Evolutionary conservation across 2,329 filamentous ascomycete species (phyloP).

Genomic region (Alternaria sp.): DNA sequence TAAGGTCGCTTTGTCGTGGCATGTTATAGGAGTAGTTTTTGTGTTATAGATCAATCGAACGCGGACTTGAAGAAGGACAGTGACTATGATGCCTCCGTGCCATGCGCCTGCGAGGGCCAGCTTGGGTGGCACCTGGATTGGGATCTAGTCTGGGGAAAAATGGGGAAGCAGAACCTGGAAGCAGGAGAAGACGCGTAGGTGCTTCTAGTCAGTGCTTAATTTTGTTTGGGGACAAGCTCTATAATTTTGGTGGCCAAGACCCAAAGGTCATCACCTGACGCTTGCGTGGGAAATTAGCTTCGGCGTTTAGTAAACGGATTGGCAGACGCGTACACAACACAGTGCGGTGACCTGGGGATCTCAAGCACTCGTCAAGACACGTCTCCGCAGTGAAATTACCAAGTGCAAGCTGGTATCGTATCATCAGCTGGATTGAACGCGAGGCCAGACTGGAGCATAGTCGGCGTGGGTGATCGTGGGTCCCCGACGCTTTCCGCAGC

Average conservation of each 20-base stretch:
- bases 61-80: neutral
- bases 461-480: constrained; percentile 8
- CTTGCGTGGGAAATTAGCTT: neutral
- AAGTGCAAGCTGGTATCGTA: neutral
- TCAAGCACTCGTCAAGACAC: neutral
- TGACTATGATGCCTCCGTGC: neutral
- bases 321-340: neutral
- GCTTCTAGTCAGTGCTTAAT: neutral
- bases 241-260: neutral
- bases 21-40: neutral
- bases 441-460: neutral
- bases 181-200: neutral
- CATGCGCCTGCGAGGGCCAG: neutral
- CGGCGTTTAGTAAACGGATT: neutral
- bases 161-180: neutral
- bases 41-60: neutral
- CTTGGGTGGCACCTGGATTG: neutral
- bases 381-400: neutral
- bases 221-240: neutral
- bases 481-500: constrained; percentile 28
- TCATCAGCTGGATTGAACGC: neutral
- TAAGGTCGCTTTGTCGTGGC: neutral
- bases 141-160: neutral
- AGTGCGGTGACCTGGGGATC: neutral
- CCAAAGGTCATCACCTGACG: neutral